Evolutionary conservation across 2,329 filamentous ascomycete genomes (phyloP).

Genomic region (Fusarium heterosporum): DNA sequence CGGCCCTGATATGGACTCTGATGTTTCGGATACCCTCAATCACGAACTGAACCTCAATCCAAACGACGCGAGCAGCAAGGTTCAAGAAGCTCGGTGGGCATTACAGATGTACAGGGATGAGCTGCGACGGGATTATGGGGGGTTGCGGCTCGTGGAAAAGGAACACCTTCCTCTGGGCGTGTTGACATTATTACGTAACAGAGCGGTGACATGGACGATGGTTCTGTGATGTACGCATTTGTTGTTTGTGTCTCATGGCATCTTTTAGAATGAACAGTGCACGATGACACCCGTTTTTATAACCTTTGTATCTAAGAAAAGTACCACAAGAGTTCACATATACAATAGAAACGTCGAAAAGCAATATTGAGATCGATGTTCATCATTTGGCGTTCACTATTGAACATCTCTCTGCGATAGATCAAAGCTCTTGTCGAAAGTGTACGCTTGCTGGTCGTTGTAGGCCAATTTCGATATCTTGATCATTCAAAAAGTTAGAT

Average conservation of each 20-base stretch:
- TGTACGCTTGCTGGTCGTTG: too few relatives aligned
- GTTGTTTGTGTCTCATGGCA: not conserved
- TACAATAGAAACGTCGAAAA: too few relatives aligned
- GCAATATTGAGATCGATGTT: too few relatives aligned
- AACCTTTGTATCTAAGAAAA: too few relatives aligned
- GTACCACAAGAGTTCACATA: too few relatives aligned
- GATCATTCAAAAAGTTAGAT: too few relatives aligned
- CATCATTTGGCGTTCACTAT: too few relatives aligned
- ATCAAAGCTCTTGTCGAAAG: too few relatives aligned
- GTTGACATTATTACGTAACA: not conserved
- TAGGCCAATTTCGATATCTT: too few relatives aligned
- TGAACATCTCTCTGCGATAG: too few relatives aligned
- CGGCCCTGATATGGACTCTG: not conserved
- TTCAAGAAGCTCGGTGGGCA: not conserved
- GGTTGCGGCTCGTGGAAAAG: not conserved
- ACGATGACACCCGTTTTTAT: too few relatives aligned
- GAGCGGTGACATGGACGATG: not conserved
- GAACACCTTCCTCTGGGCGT: slow-evolving; percentile 1
- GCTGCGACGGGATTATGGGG: not conserved
- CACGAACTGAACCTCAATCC: not conserved
- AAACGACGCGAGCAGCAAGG: not conserved
- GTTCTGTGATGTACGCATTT: not conserved
- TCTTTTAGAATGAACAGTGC: too few relatives aligned
- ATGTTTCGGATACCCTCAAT: not conserved
- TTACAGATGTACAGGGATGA: slow-evolving; percentile 6